phyloP scores from a whole-genome alignment of 257 asterid species.

The Solanum lycopersicoides region DNA sequence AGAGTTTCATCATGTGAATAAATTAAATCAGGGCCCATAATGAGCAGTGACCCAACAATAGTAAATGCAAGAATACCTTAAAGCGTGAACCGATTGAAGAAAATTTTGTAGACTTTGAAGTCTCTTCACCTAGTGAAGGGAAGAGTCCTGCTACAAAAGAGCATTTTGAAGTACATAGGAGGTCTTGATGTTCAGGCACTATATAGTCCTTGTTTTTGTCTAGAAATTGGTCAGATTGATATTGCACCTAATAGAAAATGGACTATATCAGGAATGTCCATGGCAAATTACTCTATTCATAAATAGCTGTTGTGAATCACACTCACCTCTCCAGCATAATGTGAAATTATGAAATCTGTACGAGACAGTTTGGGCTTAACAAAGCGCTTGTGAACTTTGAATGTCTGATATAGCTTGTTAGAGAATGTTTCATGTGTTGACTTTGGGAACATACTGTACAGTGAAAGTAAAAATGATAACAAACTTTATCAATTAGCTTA shows the following conservation, averaged over 20 bases:
- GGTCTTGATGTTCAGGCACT: constrained; percentile 95
- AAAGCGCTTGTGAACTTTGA: constrained; percentile 85
- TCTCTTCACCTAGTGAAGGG: constrained; percentile 78
- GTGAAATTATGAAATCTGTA: constrained; percentile 76
- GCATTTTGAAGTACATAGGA: constrained; percentile 77
- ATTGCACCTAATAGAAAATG: constrained; percentile 64
- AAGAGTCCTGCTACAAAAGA: constrained; percentile 94
- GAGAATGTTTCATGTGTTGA: constrained; percentile 95
- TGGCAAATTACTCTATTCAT: background rate
- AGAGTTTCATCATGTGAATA: background rate
- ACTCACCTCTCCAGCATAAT: constrained; percentile 97
- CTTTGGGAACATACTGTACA: constrained; percentile 95
- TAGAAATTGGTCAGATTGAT: constrained; percentile 86
- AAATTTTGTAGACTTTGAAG: constrained; percentile 79
- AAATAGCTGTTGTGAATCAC: constrained; percentile 2
- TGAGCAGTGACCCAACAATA: background rate
- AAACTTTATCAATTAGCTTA: background rate
- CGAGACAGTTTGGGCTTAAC: constrained; percentile 95
- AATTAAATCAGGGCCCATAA: background rate
- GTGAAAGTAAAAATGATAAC: constrained; percentile 12
- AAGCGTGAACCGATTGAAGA: constrained; percentile 98
- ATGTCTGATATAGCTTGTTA: constrained; percentile 90
- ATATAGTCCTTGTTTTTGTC: constrained; percentile 99
- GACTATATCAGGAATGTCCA: constrained; percentile 8
- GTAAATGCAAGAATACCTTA: constrained; percentile 47